Conservation (phyloP, 2,329 filamentous ascomycete species). For the Ceratocystis ficicola region DNA sequence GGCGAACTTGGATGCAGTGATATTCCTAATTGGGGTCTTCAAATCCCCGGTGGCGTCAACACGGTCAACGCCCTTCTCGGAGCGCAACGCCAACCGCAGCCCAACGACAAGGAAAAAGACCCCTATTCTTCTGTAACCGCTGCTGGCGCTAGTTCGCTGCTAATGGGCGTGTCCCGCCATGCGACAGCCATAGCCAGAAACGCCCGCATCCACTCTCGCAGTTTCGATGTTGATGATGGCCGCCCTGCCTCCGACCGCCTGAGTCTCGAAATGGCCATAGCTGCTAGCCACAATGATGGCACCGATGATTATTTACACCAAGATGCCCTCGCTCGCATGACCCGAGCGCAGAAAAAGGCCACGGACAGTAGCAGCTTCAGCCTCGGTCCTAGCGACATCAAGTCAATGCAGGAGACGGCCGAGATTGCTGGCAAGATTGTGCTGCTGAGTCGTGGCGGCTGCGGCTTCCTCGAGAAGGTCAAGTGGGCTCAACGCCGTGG, state of each 20-base stretch:
- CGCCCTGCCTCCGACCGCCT: neutral
- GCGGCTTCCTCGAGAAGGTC: constrained; percentile 91
- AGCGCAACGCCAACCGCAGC: constrained; percentile 1
- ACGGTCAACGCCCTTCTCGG: constrained; percentile 13
- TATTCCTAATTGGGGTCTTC: constrained; percentile 68
- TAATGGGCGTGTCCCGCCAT: neutral
- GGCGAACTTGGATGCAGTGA: constrained; percentile 93
- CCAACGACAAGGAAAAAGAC: neutral
- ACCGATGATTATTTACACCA: constrained; percentile 76
- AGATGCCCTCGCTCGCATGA: constrained; percentile 27
- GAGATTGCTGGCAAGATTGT: constrained; percentile 92
- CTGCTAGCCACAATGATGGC: constrained; percentile 46
- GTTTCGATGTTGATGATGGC: neutral
- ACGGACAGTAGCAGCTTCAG: constrained; percentile 32
- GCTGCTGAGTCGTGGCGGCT: constrained; percentile 80
- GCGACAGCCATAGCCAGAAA: neutral
- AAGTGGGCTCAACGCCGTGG: constrained; percentile 93
- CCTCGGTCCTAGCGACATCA: constrained; percentile 66
- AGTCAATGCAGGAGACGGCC: constrained; percentile 78
- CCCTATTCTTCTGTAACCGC: neutral
- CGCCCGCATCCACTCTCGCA: neutral
- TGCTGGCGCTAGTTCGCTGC: neutral
- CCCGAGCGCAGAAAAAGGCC: constrained; percentile 29
- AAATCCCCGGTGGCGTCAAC: constrained; percentile 30
- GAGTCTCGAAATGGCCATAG: neutral